Percentiles rank a stretch among this genome's conserved stretches.
phyloP scores from a whole-genome alignment of 768 basidiomycete species.

The Mycena indigotica region DNA sequence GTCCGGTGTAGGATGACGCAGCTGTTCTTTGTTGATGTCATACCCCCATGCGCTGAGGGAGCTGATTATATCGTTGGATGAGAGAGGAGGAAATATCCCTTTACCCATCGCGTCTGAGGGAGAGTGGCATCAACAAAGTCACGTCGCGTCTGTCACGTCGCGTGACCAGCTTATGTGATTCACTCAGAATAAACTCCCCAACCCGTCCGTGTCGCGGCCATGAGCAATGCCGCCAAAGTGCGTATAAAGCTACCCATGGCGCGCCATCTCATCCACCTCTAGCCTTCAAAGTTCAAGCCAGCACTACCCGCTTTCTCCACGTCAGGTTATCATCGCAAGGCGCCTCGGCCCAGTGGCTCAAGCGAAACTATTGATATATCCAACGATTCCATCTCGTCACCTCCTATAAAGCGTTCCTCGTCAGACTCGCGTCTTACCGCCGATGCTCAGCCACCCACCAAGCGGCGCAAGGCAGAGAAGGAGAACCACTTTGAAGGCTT shows the following conservation, averaged over 20 bases:
- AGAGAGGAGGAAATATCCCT: conserved; percentile 67
- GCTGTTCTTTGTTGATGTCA: conserved; percentile 65
- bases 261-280: not conserved
- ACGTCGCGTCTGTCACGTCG: not conserved
- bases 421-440: conserved; percentile 38
- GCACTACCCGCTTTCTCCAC: conserved; percentile 51
- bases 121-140: not conserved
- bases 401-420: conserved; percentile 42
- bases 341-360: conserved; percentile 17
- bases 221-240: conserved; percentile 32
- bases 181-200: too few relatives aligned
- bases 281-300: conserved; percentile 49
- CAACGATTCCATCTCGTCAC: conserved; percentile 37
- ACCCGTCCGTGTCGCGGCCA: too few relatives aligned
- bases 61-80: conserved; percentile 61
- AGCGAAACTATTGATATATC: conserved; percentile 36
- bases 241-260: conserved; percentile 4
- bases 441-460: conserved; percentile 34
- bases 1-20: conserved; percentile 65
- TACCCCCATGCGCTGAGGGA: conserved; percentile 72
- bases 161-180: too few relatives aligned
- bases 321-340: conserved; percentile 44
- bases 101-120: conserved; percentile 37
- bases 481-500: conserved; percentile 33
- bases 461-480: conserved; percentile 42